Percentiles rank a stretch among this genome's conserved stretches.
These are phyloP conservation scores for Schizochytrium sp. DNA, from an alignment of 108 stramenopile species.

Conservation along the genomic window DNA sequence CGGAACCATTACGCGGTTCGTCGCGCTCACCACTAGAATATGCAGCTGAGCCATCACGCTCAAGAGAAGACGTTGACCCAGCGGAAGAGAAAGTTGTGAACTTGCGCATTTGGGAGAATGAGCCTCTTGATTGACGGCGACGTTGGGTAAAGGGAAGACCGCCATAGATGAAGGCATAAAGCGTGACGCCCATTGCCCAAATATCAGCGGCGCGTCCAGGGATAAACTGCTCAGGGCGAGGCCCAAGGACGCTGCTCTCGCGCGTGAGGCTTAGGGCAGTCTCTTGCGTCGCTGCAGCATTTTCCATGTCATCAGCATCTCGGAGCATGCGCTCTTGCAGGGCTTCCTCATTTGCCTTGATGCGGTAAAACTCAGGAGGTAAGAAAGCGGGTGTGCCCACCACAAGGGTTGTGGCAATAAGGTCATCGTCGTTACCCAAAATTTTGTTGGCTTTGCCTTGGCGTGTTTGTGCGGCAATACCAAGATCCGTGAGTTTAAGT, in stretches of 20 bases:
- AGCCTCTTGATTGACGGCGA: slow-evolving; percentile 26
- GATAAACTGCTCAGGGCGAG: slow-evolving; percentile 35
- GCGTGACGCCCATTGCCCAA: slow-evolving; percentile 54
- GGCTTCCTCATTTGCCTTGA: slow-evolving; percentile 11
- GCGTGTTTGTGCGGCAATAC: slow-evolving; percentile 82
- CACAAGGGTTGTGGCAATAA: slow-evolving; percentile 30
- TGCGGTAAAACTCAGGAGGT: slow-evolving; percentile 44
- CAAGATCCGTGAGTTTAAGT: slow-evolving; percentile 98
- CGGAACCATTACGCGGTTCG: background rate
- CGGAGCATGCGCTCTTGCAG: background rate
- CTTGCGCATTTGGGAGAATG: slow-evolving; percentile 9
- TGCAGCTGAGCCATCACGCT: background rate
- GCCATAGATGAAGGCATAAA: slow-evolving; percentile 39
- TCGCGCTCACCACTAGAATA: slow-evolving; percentile 40
- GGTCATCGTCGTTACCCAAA: slow-evolving; percentile 54
- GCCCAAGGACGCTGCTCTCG: slow-evolving; percentile 2
- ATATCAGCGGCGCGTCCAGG: slow-evolving; percentile 53
- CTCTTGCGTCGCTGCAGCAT: slow-evolving; percentile 37
- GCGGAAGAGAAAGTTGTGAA: slow-evolving; percentile 42
- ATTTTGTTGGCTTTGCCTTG: slow-evolving; percentile 11
- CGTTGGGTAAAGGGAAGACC: slow-evolving; percentile 10
- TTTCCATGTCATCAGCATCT: background rate
- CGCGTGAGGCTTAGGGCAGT: slow-evolving; percentile 24
- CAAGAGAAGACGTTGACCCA: background rate
- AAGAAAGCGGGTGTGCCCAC: slow-evolving; percentile 42